Percentiles rank a stretch among this genome's conserved stretches.
Evolutionary conservation across 2,329 filamentous ascomycete genomes (phyloP).

Genomic region (Metarhizium brunneum): DNA sequence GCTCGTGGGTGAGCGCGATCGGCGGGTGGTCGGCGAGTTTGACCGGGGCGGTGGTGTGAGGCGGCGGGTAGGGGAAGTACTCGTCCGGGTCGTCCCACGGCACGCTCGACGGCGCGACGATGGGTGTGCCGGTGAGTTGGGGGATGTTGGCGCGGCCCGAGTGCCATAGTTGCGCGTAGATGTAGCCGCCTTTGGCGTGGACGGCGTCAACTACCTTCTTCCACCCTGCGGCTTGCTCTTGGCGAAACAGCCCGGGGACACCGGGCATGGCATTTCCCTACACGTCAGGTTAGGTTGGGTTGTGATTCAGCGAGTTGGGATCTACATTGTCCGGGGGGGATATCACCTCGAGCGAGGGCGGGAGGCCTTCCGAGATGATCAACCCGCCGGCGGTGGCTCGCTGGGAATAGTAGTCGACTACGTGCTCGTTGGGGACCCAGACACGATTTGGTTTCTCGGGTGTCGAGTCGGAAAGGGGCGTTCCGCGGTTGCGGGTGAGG

Average conservation of each 20-base stretch:
- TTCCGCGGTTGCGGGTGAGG: slow-evolving; percentile 43
- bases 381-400: slow-evolving; percentile 31
- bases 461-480: slow-evolving; percentile 32
- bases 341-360: slow-evolving; percentile 31
- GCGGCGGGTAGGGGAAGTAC: slow-evolving; percentile 25
- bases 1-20: slow-evolving; percentile 27
- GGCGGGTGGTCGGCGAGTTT: slow-evolving; percentile 23
- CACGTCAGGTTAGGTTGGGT: no score
- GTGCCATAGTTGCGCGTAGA: slow-evolving; percentile 52
- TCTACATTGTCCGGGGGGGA: background rate
- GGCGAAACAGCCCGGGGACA: slow-evolving; percentile 48
- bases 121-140: slow-evolving; percentile 24
- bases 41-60: slow-evolving; percentile 26
- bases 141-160: slow-evolving; percentile 29
- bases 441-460: slow-evolving; percentile 36
- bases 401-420: slow-evolving; percentile 34
- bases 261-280: slow-evolving; percentile 28
- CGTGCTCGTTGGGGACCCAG: slow-evolving; percentile 34
- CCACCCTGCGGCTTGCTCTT: slow-evolving; percentile 48
- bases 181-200: slow-evolving; percentile 49
- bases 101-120: slow-evolving; percentile 30
- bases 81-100: slow-evolving; percentile 35
- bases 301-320: no score
- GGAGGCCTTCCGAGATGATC: slow-evolving; percentile 35
- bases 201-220: slow-evolving; percentile 49